phyloP scores from a whole-genome alignment of 2,329 filamentous ascomycete genomes.

The Pseudogymnoascus sp. region DNA sequence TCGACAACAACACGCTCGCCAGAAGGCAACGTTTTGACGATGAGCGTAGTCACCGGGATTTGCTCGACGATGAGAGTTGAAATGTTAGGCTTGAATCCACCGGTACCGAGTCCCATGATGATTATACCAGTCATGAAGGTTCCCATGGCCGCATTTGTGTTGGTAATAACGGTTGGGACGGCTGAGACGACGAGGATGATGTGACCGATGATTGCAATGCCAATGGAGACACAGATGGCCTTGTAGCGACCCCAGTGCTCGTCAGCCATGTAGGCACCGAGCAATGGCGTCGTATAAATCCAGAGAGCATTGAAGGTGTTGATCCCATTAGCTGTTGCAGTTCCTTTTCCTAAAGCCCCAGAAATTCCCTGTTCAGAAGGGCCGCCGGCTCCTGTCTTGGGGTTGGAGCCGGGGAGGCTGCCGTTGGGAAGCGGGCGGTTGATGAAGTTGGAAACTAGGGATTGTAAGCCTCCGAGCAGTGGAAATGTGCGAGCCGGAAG shows the following conservation, averaged over 20 bases:
- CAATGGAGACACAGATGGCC: conserved; percentile 45
- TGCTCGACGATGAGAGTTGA: conserved; percentile 30
- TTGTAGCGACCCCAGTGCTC: conserved; percentile 54
- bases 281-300: conserved; percentile 34
- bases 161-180: conserved; percentile 37
- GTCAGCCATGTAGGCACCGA: conserved; percentile 49
- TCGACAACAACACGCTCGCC: conserved; percentile 29
- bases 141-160: conserved; percentile 36
- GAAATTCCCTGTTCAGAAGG: conserved; percentile 25
- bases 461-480: conserved; percentile 16
- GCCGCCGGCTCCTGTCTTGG: conserved; percentile 1
- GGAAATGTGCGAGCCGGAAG: not conserved
- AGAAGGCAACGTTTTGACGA: conserved; percentile 20
- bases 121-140: conserved; percentile 45
- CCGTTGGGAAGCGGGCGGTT: conserved; percentile 39
- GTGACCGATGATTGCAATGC: conserved; percentile 43
- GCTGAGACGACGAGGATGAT: conserved; percentile 46
- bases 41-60: conserved; percentile 21
- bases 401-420: conserved; percentile 21
- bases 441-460: conserved; percentile 43
- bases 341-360: conserved; percentile 38
- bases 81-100: conserved; percentile 37
- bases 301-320: conserved; percentile 35
- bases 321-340: conserved; percentile 41
- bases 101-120: conserved; percentile 38